Evolutionary conservation across 164 flowering plant species (phyloP).

Genomic region (Vitis riparia): DNA sequence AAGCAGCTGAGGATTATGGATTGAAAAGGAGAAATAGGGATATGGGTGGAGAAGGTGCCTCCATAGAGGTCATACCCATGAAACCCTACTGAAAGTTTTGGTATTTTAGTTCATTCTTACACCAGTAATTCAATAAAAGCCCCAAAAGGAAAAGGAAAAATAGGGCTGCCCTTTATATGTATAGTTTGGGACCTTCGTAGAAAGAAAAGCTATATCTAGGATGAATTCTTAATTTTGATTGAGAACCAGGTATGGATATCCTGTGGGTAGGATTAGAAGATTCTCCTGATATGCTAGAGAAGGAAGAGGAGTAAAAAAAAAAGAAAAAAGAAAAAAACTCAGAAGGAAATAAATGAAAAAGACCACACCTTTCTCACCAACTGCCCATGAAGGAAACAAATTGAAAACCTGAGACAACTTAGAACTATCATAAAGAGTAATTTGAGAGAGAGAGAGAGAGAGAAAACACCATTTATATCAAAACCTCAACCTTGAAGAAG

Average conservation of each 20-base stretch:
- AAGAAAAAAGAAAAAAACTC: not conserved
- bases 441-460: not conserved
- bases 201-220: not conserved
- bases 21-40: not conserved
- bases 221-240: no score
- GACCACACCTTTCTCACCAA: not conserved
- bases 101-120: not conserved
- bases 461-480: not conserved
- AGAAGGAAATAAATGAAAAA: not conserved
- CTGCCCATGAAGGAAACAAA: not conserved
- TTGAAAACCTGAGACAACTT: not conserved
- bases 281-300: not conserved
- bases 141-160: no score
- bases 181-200: not conserved
- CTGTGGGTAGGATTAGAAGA: not conserved
- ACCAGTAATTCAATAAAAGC: no score
- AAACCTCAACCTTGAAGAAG: not conserved
- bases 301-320: not conserved
- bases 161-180: no score
- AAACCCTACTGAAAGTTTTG: not conserved
- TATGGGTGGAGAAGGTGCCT: not conserved
- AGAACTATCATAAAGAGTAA: no score
- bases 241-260: not conserved
- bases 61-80: not conserved
- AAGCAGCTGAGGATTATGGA: not conserved